Conservation (phyloP, 345 rosid species). For the Erodium maritimum region DNA sequence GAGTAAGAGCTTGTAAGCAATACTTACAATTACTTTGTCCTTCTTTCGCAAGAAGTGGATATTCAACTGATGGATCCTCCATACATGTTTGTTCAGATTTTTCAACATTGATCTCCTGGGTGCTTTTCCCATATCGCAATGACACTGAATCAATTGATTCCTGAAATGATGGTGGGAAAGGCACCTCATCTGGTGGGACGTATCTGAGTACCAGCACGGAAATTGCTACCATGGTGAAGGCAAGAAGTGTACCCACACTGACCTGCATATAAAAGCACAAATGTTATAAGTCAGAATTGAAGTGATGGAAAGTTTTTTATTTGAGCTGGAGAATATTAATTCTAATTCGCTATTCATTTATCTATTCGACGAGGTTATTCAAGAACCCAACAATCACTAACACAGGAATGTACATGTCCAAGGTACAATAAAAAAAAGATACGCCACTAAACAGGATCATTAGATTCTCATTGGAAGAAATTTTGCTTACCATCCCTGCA, state of each 20-base stretch:
- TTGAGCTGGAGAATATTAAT: neutral
- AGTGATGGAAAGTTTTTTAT: neutral
- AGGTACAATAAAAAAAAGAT: neutral
- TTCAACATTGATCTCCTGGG: slow-evolving; percentile 14
- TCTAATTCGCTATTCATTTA: neutral
- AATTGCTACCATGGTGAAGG: slow-evolving; percentile 92
- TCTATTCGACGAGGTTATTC: no score
- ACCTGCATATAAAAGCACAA: slow-evolving; percentile 42
- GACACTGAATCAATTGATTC: slow-evolving; percentile 57
- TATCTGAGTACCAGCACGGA: slow-evolving; percentile 86
- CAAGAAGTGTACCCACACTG: slow-evolving; percentile 96
- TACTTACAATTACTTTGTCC: slow-evolving; percentile 38
- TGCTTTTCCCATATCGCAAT: slow-evolving; percentile 17
- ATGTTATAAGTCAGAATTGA: neutral
- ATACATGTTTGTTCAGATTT: slow-evolving; percentile 20
- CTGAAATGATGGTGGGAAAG: slow-evolving; percentile 69
- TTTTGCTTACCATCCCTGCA: slow-evolving; percentile 70
- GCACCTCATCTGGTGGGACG: slow-evolving; percentile 89
- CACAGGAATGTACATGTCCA: neutral
- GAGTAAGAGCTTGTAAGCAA: neutral
- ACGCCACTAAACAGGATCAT: neutral
- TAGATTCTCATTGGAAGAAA: neutral
- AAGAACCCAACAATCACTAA: neutral
- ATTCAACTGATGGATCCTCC: slow-evolving; percentile 20
- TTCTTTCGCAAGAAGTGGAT: slow-evolving; percentile 36